A percentile compares a stretch with the other conserved stretches of the same genome.
These are phyloP conservation scores for Candida odintsovae DNA, from an alignment of 805 yeast genomes.

Conservation along the genomic window DNA sequence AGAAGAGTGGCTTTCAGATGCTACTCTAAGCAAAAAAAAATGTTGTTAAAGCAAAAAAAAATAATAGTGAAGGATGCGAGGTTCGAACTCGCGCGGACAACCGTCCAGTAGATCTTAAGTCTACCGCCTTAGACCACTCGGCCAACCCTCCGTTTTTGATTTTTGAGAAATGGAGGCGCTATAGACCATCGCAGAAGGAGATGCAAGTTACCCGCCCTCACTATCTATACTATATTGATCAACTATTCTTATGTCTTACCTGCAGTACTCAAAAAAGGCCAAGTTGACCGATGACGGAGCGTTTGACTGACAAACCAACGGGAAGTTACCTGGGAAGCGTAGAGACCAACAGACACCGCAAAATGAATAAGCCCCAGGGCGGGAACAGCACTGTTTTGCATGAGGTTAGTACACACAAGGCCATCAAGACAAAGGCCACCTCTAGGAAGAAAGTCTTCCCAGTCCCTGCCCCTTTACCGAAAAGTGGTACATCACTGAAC, in stretches of 20 bases:
- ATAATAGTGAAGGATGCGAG: conserved; percentile 13
- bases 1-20: not conserved
- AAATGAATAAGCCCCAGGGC: not conserved
- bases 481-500: conserved; percentile 15
- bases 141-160: conserved; percentile 7
- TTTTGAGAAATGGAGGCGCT: too few relatives aligned
- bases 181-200: too few relatives aligned
- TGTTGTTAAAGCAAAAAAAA: conserved; percentile 1
- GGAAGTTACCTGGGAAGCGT: not conserved
- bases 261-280: too few relatives aligned
- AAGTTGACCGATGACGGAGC: not conserved
- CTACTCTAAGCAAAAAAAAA: too few relatives aligned
- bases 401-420: not conserved
- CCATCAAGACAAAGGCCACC: not conserved
- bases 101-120: conserved; percentile 11
- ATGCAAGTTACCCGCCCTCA: too few relatives aligned
- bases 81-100: conserved; percentile 13
- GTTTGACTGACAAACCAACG: not conserved
- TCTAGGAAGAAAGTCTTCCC: not conserved
- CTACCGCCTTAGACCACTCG: conserved; percentile 13
- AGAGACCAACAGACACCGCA: not conserved
- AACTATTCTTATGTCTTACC: too few relatives aligned
- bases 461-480: not conserved
- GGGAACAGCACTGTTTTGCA: not conserved
- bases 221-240: too few relatives aligned